Percentiles rank a stretch among this genome's conserved stretches.
These are phyloP conservation scores for Scheffersomyces illinoinensis DNA, from an alignment of 1,139 yeast genomes.

Conservation along the genomic window DNA sequence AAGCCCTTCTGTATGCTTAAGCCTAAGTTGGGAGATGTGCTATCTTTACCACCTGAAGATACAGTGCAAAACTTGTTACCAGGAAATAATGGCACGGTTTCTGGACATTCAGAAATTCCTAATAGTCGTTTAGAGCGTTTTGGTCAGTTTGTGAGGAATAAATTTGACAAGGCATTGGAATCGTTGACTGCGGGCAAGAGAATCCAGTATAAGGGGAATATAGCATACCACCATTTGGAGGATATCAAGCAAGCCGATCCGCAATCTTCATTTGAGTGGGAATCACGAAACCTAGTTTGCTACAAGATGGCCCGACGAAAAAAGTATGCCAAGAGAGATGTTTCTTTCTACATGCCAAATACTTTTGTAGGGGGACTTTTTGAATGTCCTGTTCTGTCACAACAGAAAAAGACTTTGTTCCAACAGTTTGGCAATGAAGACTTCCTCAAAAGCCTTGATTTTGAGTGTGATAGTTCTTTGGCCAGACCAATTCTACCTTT, in stretches of 20 bases:
- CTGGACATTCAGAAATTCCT: neutral
- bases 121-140: neutral
- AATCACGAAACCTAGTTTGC: slow-evolving; percentile 43
- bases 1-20: slow-evolving; percentile 50
- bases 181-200: slow-evolving; percentile 18
- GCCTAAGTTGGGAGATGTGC: slow-evolving; percentile 22
- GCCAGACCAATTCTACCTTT: slow-evolving; percentile 58
- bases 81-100: slow-evolving; percentile 1
- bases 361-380: slow-evolving; percentile 69
- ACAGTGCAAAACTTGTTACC: slow-evolving; percentile 11
- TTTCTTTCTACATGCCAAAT: slow-evolving; percentile 56
- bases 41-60: slow-evolving; percentile 7
- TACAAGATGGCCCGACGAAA: slow-evolving; percentile 65
- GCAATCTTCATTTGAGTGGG: slow-evolving; percentile 29
- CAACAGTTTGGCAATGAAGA: slow-evolving; percentile 15
- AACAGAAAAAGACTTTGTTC: slow-evolving; percentile 19
- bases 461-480: slow-evolving; percentile 35
- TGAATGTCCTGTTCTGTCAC: slow-evolving; percentile 45
- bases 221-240: slow-evolving; percentile 16
- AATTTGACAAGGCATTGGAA: slow-evolving; percentile 24
- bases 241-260: slow-evolving; percentile 23
- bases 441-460: slow-evolving; percentile 17
- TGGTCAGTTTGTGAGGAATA: slow-evolving; percentile 4
- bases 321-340: slow-evolving; percentile 52
- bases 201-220: slow-evolving; percentile 29